Conservation (phyloP, 1,284 basidiomycete genomes). For the Pseudomicrostroma phylloplanum region DNA sequence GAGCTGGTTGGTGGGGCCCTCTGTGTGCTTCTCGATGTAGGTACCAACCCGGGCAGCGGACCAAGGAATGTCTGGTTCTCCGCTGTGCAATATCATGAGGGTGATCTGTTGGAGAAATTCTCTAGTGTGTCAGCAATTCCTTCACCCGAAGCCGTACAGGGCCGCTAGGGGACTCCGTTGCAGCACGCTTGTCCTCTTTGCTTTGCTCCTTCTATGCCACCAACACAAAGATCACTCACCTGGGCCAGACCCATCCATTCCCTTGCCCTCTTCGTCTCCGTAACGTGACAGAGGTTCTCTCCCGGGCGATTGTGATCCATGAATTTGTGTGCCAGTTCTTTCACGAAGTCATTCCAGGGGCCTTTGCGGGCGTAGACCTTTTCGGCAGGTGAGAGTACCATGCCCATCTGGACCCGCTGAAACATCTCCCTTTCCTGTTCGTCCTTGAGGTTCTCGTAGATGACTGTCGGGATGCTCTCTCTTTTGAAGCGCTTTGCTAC, state of each 20-base stretch:
- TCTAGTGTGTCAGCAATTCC: no score
- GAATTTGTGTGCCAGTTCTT: background rate
- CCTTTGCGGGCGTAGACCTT: constrained; percentile 24
- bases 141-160: no score
- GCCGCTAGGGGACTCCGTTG: no score
- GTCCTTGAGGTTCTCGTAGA: constrained; percentile 24
- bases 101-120: no score
- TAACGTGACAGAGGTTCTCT: background rate
- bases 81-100: no score
- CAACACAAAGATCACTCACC: background rate
- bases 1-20: constrained; percentile 1
- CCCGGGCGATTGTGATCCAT: background rate
- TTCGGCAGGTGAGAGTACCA: constrained; percentile 31
- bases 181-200: no score
- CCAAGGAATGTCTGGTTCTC: no score
- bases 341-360: background rate
- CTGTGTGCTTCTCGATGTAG: background rate
- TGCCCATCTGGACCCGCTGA: constrained; percentile 35
- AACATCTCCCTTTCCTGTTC: constrained; percentile 36
- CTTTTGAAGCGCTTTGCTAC: constrained; percentile 3
- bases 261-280: background rate
- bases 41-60: no score
- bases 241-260: constrained; percentile 3
- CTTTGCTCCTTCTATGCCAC: no score
- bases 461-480: constrained; percentile 4